Conservation (phyloP, 2,329 filamentous ascomycete genomes). For the Exophiala spinifera region DNA sequence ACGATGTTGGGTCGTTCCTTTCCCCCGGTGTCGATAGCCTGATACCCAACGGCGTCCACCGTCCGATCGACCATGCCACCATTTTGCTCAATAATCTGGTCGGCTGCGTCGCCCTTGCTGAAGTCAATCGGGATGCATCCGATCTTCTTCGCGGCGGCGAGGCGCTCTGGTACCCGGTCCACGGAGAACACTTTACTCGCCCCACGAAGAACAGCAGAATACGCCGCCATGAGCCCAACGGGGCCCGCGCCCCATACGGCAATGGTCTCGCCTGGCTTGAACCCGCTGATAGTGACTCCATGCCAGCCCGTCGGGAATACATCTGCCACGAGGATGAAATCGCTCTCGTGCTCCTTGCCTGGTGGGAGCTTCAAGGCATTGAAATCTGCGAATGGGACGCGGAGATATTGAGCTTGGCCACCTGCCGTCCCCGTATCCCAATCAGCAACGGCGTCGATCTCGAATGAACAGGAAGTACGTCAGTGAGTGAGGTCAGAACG, state of each 20-base stretch:
- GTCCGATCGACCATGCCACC: slow-evolving; percentile 61
- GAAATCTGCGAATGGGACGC: slow-evolving; percentile 66
- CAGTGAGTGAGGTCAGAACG: not conserved
- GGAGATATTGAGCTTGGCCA: slow-evolving; percentile 62
- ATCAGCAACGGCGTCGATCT: not conserved
- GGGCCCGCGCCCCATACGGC: slow-evolving; percentile 64
- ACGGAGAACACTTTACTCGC: slow-evolving; percentile 60
- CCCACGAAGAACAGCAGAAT: slow-evolving; percentile 59
- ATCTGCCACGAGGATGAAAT: slow-evolving; percentile 54
- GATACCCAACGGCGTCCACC: slow-evolving; percentile 65
- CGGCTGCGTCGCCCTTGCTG: slow-evolving; percentile 56
- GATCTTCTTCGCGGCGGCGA: slow-evolving; percentile 60
- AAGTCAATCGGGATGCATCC: slow-evolving; percentile 61
- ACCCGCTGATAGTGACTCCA: slow-evolving; percentile 38
- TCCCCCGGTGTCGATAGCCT: slow-evolving; percentile 56
- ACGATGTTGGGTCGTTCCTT: slow-evolving; percentile 62
- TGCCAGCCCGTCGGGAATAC: slow-evolving; percentile 43
- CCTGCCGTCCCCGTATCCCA: slow-evolving; percentile 43
- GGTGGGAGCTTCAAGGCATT: slow-evolving; percentile 61
- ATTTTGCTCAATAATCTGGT: slow-evolving; percentile 59
- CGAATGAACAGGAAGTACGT: no score
- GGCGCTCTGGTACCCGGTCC: slow-evolving; percentile 58
- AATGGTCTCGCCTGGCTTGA: slow-evolving; percentile 51
- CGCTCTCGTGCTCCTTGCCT: slow-evolving; percentile 60
- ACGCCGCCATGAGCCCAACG: slow-evolving; percentile 64